These are phyloP conservation scores for Salix arbutifolia DNA, from an alignment of 345 rosid genomes.

Conservation along the genomic window DNA sequence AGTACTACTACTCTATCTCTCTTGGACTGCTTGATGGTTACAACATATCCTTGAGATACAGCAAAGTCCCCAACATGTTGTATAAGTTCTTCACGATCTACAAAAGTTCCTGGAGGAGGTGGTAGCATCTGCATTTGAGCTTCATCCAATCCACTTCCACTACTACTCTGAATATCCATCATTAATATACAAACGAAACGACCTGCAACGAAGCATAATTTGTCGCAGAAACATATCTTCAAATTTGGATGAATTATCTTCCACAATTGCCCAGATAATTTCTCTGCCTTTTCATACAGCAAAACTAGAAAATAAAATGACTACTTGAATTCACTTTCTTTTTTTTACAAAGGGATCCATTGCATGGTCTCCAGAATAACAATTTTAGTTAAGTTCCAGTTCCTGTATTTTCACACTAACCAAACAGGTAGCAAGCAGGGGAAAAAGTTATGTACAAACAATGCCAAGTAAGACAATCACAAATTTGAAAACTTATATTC, in stretches of 20 bases:
- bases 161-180: constrained; percentile 34
- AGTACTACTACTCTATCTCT: constrained; percentile 55
- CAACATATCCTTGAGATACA: constrained; percentile 54
- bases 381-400: no score
- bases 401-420: neutral
- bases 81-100: constrained; percentile 56
- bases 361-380: no score
- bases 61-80: constrained; percentile 56
- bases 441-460: no score
- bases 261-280: no score
- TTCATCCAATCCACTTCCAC: constrained; percentile 22
- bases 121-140: constrained; percentile 40
- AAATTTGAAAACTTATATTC: neutral
- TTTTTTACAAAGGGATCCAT: no score
- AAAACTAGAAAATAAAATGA: no score
- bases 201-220: constrained; percentile 22
- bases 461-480: no score
- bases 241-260: no score
- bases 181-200: constrained; percentile 3
- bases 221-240: neutral
- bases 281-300: no score
- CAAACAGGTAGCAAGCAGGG: neutral
- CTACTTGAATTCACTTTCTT: no score
- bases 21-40: constrained; percentile 56
- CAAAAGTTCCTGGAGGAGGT: constrained; percentile 49